Percentiles rank a stretch among this genome's conserved stretches.
These are phyloP conservation scores for Nakataea oryzae DNA, from an alignment of 2,329 filamentous ascomycete genomes.

Conservation along the genomic window DNA sequence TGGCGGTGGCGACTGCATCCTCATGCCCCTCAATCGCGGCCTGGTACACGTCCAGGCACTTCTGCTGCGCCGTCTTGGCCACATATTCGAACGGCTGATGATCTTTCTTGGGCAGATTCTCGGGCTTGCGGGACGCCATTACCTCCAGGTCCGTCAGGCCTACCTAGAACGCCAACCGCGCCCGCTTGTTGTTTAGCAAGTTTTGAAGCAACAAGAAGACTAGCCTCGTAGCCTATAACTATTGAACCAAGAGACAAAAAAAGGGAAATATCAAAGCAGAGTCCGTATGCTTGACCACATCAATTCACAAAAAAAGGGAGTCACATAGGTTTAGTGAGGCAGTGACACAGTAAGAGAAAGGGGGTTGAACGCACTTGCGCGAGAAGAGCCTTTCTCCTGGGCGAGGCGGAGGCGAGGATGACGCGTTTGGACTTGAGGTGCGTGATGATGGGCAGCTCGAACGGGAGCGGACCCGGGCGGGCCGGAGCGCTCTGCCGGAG, in stretches of 20 bases:
- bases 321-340: not conserved
- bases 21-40: conserved; percentile 28
- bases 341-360: not conserved
- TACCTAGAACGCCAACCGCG: conserved; percentile 36
- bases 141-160: conserved; percentile 77
- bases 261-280: not conserved
- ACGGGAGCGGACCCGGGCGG: conserved; percentile 47
- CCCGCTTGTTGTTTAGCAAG: not conserved
- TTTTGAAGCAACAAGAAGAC: no score
- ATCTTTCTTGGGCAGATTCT: conserved; percentile 68
- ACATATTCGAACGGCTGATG: conserved; percentile 87
- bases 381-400: conserved; percentile 72
- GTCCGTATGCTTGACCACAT: no score
- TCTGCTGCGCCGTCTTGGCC: conserved; percentile 71
- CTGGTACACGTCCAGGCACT: conserved; percentile 64
- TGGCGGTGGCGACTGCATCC: not conserved
- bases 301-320: no score
- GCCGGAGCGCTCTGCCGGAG: conserved; percentile 23
- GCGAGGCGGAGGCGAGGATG: conserved; percentile 84
- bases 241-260: no score
- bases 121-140: conserved; percentile 69
- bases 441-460: conserved; percentile 71
- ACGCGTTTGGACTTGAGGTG: conserved; percentile 69
- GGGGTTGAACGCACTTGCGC: conserved; percentile 43
- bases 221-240: no score